Percentiles rank a stretch among this genome's conserved stretches.
These are phyloP conservation scores for Eimeria maxima DNA, from an alignment of 169 alveolate species.

Conservation along the genomic window DNA sequence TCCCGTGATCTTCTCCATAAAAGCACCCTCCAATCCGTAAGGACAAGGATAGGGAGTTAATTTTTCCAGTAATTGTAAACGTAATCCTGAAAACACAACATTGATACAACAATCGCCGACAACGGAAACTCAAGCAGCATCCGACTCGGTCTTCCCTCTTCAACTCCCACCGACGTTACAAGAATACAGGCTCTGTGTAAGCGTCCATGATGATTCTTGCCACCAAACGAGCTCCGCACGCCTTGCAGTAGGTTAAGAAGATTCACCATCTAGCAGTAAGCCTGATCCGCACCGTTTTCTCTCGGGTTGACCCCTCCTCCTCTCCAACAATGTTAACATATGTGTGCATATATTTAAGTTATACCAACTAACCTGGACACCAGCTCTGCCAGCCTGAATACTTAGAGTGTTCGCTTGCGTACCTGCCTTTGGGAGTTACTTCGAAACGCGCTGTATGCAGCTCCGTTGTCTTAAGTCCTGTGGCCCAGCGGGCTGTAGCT, in stretches of 20 bases:
- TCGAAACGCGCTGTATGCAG: constrained; percentile 63
- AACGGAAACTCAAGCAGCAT: background rate
- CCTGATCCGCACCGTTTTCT: background rate
- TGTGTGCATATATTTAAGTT: background rate
- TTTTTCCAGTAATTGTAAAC: constrained; percentile 2
- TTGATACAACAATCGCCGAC: background rate
- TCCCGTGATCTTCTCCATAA: constrained; percentile 50
- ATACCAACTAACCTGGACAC: background rate
- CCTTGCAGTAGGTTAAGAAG: background rate
- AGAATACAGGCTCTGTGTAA: background rate
- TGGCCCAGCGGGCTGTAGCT: constrained; percentile 80
- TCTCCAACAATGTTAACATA: background rate
- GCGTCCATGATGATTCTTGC: background rate
- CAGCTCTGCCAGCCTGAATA: background rate
- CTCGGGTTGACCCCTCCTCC: background rate
- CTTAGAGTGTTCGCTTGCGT: background rate
- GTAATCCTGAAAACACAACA: constrained; percentile 32
- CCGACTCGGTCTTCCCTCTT: background rate
- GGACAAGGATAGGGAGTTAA: constrained; percentile 57
- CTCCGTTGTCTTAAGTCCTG: constrained; percentile 80
- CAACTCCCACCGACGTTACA: background rate
- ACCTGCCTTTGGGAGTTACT: constrained; percentile 31
- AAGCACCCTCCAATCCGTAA: constrained; percentile 79
- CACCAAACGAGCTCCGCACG: background rate
- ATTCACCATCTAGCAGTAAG: background rate